Evolutionary conservation across 495 filamentous ascomycete species (phyloP), one percentile per base, ranked within the genome.

Genomic region (Penicillium paxilli): DNA sequence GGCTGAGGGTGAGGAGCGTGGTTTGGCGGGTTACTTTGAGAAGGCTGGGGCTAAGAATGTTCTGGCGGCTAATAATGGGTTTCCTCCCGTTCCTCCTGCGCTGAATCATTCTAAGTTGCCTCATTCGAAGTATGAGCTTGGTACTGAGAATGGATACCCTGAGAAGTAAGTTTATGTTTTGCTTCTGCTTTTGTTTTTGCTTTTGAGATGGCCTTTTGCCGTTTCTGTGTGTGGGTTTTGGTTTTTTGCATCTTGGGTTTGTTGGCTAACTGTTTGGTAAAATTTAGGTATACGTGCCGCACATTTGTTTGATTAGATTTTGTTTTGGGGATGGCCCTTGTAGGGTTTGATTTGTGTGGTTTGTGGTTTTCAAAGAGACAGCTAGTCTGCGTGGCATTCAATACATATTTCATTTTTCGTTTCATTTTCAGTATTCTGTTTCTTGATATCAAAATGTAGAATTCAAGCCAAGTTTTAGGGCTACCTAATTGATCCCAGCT

Each of bases 51-150:
- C 81, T 16, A 79, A 82, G 69, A 80, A 82, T 52, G 82, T 96
- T 50, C 68, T 99, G 51, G 84, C 78, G 10, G 76, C 80, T 17
- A 76, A n/a, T n/a, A n/a, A 87, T 67, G 91, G 91, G 6, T 66
- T 98, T 66, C 94, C 94, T 48, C 94, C 94, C 8, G 67, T 88
- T 53, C 94, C 93, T 41, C 85, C 83, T 67, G 86, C 87, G 24
- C 66, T 84, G 65, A 83, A 75, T n/a, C 58, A 28, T 56, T 26
- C 64, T 14, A 45, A 59, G 48, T 44, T 64, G 20, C 63, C 65
- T 45, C 58, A 66, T 32, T 71, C 74, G 9, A 76, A 76, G 55
- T 81, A 80, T 47, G 54, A 72, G 50, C 62, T 83, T 48, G 68
- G 63, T 26, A 42, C 58, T 37, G 77, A 76, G 17, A 65, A 81